Evolutionary conservation across 345 rosid genomes (phyloP), one percentile per base, ranked within the genome.

Genomic region (Populus simonii): DNA sequence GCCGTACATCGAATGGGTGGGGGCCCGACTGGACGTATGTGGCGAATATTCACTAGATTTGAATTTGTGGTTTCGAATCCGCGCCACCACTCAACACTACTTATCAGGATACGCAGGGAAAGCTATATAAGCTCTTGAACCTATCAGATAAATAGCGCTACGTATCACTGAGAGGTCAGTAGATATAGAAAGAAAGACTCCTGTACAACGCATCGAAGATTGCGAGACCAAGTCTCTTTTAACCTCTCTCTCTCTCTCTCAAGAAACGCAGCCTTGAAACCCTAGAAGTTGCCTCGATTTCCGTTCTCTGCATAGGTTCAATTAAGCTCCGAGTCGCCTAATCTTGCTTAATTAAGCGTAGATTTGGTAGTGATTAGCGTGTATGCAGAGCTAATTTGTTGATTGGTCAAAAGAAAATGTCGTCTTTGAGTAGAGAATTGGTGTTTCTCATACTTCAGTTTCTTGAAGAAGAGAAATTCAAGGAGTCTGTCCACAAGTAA

Each of bases 381-480:
- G 12, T 36, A 2, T 38, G 7, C 5, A 18, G 70, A 38, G 45
- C 70, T 67, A 36, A 36, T 36, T 67, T 67, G 45, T 23, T 59
- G 65, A 59, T 59, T 10, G 36, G 13, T n/a, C 65, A 49, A 74
- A 29, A 55, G 62, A 33, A 71, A 70, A 92, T 93, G 98, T 85
- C 97, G 67, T 89, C 96, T 67, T 82, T 93, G 81, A 92, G 94
- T 86, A 87, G 97, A 75, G 98, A 94, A 85, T 79, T 93, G 86
- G 98, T 94, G 85, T 90, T 90, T 81, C 95, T 92, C 77, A 89
- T 93, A 82, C 97, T 94, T 68, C 98, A 94, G 80, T 94, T 94
- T 77, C 97, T 94, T 8, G 97, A 93, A 63, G 98, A 94, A 83
- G 95, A 94, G 86, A 91, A 93, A 79, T 94, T 88, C 68, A 90